Evolutionary conservation across 2,329 filamentous ascomycete species (phyloP), one percentile per base, ranked within the genome.

Genomic region (Beauveria sp.): DNA sequence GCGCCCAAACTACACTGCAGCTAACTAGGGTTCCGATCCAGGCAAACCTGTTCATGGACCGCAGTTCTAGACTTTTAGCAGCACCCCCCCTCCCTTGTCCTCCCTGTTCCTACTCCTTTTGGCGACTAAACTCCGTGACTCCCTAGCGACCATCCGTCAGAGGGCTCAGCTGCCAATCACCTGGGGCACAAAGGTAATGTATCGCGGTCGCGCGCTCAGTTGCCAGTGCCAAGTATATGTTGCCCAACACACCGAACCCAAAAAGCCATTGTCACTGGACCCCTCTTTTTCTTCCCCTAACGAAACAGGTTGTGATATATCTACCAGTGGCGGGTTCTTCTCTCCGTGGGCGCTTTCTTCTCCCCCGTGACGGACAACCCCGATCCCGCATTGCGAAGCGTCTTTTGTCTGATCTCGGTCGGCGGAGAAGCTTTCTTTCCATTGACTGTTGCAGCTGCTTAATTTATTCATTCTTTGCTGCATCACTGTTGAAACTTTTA

Each of bases 1-100:
- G 16, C 28, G 50, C 40, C 47, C 30, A 12, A 34, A 12, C 10
- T 34, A 34, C 30, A 34, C 30, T 34, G 30, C 30, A 34, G 30
- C 30, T 14, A 5, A 34, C 30, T 24, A 48, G 14, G 30, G 43
- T 50, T 61, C 58, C 58, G 58, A 61, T 61, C 58, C 51, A 43
- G 51, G 51, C 51, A 61, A 12, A 50, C 16, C n/a, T 54, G 58
- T 46, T 54, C 53, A 61, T 61, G 53, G 60, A 61, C 54, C 53
- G 41, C 41, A 56, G 60, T 61, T 61, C 60, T 61, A 61, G 60
- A 61, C 60, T 58, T 22, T 54, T 61, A 54, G 41, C 47, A 47
- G 5, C 60, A 61, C 59, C 47, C 60, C 60, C 34, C 53, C 55
- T 26, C 24, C 30, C 47, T 41, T 41, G n/a, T 46, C 26, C 34